Conservation (phyloP, 176 grass and related monocot genomes). For the Ananas comosus region DNA sequence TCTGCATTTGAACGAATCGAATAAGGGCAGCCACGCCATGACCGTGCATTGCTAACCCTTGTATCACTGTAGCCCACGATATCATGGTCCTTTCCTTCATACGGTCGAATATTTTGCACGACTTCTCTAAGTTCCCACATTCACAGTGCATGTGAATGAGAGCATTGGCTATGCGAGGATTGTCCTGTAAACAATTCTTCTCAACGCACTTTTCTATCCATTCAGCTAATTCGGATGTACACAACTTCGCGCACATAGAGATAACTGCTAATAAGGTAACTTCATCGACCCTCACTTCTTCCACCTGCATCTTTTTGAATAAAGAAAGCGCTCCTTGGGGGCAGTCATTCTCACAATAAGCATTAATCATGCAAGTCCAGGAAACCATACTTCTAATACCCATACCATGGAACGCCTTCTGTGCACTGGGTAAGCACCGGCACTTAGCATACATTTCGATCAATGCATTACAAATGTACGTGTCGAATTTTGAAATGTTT, state of each 20-base stretch:
- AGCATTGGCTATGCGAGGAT: constrained; percentile 20
- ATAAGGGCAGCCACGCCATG: constrained; percentile 37
- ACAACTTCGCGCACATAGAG: constrained; percentile 29
- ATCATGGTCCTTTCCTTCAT: constrained; percentile 34
- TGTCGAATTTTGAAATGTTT: constrained; percentile 19
- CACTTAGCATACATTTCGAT: constrained; percentile 42
- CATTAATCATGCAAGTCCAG: constrained; percentile 58
- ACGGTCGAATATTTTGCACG: constrained; percentile 31
- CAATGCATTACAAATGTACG: constrained; percentile 31
- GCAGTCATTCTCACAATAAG: constrained; percentile 23
- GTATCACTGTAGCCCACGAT: constrained; percentile 46
- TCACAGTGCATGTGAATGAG: constrained; percentile 56
- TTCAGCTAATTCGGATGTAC: constrained; percentile 7
- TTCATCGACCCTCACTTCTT: constrained; percentile 29
- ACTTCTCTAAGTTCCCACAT: constrained; percentile 31
- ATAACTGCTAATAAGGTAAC: constrained; percentile 43
- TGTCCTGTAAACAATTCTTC: constrained; percentile 21
- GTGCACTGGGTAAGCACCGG: constrained; percentile 4
- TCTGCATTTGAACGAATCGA: constrained; percentile 48
- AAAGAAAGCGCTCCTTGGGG: constrained; percentile 17
- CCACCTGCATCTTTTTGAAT: constrained; percentile 38
- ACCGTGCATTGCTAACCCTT: constrained; percentile 37
- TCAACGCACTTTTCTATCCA: constrained; percentile 27
- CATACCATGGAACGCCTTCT: constrained; percentile 15
- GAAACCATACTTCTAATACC: constrained; percentile 30